Evolutionary conservation across 2,329 filamentous ascomycete species (phyloP).

Genomic region (Fusarium verrucosum): DNA sequence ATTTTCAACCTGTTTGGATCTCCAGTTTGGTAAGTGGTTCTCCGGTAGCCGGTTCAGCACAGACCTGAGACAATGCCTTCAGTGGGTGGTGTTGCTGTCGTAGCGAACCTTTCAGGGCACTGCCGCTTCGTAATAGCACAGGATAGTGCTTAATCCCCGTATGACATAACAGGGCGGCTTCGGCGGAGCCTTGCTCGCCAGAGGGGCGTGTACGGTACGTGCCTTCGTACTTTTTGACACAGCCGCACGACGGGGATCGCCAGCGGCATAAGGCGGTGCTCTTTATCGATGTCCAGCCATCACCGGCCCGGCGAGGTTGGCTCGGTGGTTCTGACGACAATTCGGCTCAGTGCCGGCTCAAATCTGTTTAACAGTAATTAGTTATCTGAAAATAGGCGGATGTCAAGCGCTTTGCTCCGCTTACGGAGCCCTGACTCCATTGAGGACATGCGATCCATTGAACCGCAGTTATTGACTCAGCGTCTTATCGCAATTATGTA

Average conservation of each 20-base stretch:
- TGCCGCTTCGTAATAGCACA: conserved; percentile 25
- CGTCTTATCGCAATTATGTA: conserved; percentile 20
- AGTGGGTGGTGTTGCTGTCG: conserved; percentile 4
- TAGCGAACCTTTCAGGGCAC: conserved; percentile 19
- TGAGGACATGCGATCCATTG: background rate
- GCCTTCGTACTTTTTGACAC: conserved; percentile 15
- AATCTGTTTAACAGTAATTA: background rate
- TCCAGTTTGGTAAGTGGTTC: conserved; percentile 18
- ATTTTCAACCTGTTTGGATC: conserved; percentile 6
- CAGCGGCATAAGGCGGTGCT: conserved; percentile 38
- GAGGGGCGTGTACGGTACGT: conserved; percentile 24
- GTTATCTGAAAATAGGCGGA: conserved; percentile 23
- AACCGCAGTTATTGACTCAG: conserved; percentile 11
- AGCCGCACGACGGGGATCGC: conserved; percentile 38
- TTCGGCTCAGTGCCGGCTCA: conserved; percentile 22
- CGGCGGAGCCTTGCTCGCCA: conserved; percentile 32
- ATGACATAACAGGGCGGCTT: conserved; percentile 41
- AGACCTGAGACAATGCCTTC: background rate
- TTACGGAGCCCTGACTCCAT: conserved; percentile 18
- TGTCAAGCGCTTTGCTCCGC: conserved; percentile 15
- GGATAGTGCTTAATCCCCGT: conserved; percentile 1
- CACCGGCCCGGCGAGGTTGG: conserved; percentile 40
- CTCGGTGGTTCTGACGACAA: conserved; percentile 13
- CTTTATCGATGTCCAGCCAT: conserved; percentile 22
- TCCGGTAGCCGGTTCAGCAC: background rate